Evolutionary conservation across 1,284 basidiomycete genomes (phyloP), one percentile per base, ranked within the genome.

Genomic region (Fomitopsis betulina): DNA sequence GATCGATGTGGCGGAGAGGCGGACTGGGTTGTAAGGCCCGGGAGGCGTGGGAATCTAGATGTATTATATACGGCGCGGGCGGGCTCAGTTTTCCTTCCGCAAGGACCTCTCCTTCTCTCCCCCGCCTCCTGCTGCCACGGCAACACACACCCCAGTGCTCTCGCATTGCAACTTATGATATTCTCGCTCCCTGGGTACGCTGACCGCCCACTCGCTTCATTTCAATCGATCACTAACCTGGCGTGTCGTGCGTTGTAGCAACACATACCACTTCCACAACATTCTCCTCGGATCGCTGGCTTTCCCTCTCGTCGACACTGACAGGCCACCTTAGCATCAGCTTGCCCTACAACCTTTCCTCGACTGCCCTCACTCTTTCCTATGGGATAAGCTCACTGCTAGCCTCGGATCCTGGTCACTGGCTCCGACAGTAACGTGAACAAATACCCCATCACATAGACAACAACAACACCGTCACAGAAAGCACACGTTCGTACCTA

Each of bases 321-420:
- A 91, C 79, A 78, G 85, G 63, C 89, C 89, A 70, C 89, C 89
- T 82, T 91, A 86, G 81, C 73, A 70, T 72, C 68, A 53, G 12
- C 59, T 56, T 55, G 58, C 53, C 42, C 38, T 54, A 54, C 47
- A 37, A 21, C 40, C 39, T 47, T n/a, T 47, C 38, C 59, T 53
- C 15, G 38, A 53, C 55, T 52, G 27, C 19, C 38, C 33, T 55
- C 58, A 45, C 61, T 63, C 59, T 62, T 65, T 62, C 64, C 62
- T 70, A 89, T 90, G 88, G 85, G 86, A 87, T 89, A 87, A 82
- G 69, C 79, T 67, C 64, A 53, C 60, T 67, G 57, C 63, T 52
- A 62, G 61, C 65, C 62, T 68, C 67, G 69, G 70, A 71, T 74
- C 72, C 73, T 70, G 73, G 68, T 73, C 67, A 67, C 67, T 67